Percentiles rank a stretch among this genome's conserved stretches.
These are phyloP conservation scores for Citrus cavaleriei DNA, from an alignment of 345 rosid genomes.

Conservation along the genomic window DNA sequence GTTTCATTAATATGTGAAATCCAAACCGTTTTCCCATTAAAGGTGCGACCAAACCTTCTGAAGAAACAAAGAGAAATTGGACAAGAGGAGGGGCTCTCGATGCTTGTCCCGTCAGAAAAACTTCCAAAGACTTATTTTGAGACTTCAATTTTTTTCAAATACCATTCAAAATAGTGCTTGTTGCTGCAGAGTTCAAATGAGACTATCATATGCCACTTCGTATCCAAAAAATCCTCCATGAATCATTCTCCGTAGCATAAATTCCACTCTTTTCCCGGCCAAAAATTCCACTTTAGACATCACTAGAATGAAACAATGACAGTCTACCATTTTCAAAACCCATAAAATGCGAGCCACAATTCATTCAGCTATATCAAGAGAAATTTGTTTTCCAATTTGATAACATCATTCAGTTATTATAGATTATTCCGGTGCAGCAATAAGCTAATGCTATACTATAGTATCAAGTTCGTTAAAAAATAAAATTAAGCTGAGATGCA, in stretches of 20 bases:
- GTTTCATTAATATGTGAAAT: background rate
- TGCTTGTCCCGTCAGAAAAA: background rate
- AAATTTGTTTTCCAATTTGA: background rate
- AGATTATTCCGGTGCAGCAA: background rate
- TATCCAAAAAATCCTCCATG: background rate
- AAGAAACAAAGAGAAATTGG: background rate
- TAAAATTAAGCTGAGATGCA: background rate
- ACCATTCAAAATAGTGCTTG: background rate
- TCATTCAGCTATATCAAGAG: background rate
- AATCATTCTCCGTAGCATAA: background rate
- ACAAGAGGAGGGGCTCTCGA: background rate
- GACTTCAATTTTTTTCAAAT: background rate
- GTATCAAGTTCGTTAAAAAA: background rate
- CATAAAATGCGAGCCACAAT: background rate
- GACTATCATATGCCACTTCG: background rate
- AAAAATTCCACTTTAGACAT: background rate
- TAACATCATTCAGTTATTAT: background rate
- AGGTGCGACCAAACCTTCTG: background rate
- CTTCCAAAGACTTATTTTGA: background rate
- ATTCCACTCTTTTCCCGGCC: background rate
- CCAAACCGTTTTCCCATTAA: background rate
- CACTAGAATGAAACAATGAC: background rate
- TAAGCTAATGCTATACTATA: background rate
- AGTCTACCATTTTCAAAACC: background rate
- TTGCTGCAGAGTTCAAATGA: background rate